Percentiles rank a stretch among this genome's conserved stretches.
phyloP scores from a whole-genome alignment of 1,139 yeast genomes.

The Scheffersomyces quercinus region DNA sequence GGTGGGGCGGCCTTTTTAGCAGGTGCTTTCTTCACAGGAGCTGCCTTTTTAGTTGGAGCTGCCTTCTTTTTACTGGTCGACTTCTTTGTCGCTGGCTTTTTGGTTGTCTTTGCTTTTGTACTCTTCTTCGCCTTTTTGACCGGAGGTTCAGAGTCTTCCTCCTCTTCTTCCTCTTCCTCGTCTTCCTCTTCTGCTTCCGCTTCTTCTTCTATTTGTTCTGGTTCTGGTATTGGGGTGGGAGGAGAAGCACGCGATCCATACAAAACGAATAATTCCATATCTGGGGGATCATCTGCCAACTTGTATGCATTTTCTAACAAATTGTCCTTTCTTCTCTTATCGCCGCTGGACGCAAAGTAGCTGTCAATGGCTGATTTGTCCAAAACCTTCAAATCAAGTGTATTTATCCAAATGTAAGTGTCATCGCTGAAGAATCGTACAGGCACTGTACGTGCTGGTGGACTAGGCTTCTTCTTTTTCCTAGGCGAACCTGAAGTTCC shows the following conservation, averaged over 20 bases:
- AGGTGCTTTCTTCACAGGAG: slow-evolving; percentile 3
- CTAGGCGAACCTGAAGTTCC: slow-evolving; percentile 7
- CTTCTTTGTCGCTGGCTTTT: slow-evolving; percentile 4
- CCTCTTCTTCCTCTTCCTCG: slow-evolving; percentile 10
- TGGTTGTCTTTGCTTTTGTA: slow-evolving; percentile 9
- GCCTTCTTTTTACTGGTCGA: slow-evolving; percentile 2
- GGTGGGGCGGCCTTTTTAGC: slow-evolving; percentile 2
- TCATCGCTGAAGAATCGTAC: slow-evolving; percentile 68
- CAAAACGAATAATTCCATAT: slow-evolving; percentile 41
- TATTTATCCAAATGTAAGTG: slow-evolving; percentile 62
- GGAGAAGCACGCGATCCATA: slow-evolving; percentile 46
- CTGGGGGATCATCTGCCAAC: slow-evolving; percentile 45
- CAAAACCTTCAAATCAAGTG: slow-evolving; percentile 41
- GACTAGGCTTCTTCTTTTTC: slow-evolving; percentile 17
- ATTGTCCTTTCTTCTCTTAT: slow-evolving; percentile 36
- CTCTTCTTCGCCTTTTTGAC: slow-evolving; percentile 16
- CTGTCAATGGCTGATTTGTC: slow-evolving; percentile 26
- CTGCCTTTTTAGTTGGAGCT: slow-evolving; percentile 1
- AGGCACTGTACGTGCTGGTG: slow-evolving; percentile 30
- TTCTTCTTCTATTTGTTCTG: slow-evolving; percentile 7
- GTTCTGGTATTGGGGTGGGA: slow-evolving; percentile 13
- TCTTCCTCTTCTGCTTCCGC: slow-evolving; percentile 11
- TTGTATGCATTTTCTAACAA: slow-evolving; percentile 39
- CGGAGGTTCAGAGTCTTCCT: slow-evolving; percentile 11
- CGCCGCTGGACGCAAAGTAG: slow-evolving; percentile 20